Evolutionary conservation across 2,329 filamentous ascomycete genomes (phyloP), one percentile per base, ranked within the genome.

Genomic region (Geoglossum cookeanum): DNA sequence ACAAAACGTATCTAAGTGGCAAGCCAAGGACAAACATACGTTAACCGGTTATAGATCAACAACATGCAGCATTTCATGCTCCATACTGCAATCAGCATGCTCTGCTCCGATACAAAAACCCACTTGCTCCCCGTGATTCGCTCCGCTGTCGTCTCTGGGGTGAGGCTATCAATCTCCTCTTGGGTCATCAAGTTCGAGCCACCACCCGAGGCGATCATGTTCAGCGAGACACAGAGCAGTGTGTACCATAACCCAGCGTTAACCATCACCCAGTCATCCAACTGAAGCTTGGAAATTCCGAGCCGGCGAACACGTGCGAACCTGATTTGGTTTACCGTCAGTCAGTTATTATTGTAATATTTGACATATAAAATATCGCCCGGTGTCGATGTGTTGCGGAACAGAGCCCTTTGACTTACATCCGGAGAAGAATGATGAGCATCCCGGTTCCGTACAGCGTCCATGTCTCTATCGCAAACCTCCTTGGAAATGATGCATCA

Each of bases 21-120:
- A 6, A 42, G 13, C 4, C 4, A 58, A n/a, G 6, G n/a, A 22
- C 33, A 0, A 11, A 68, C 72, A 58, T 57, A 75, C 69, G 76
- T 78, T 59, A 81, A 68, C 49, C 77, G 75, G 61, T 73, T 69
- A 61, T 79, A 81, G 71, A 81, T 74, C 60, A 80, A 67, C 37
- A 82, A 64, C 60, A 82, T 69, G 62, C 78, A 81, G 7, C 70
- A 66, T 64, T 82, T 82, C 61, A 79, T 70, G 0, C 70, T 66
- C 74, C 77, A 81, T 33, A 77, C 76, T 8, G 76, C 74, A 56
- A 79, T 69, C 17, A 82, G 70, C 69, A 85, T 83, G 63, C 76
- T 74, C 66, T 82, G 72, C 61, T 84, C 80, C 2, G 78, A 76
- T 7, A 81, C 74, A 42, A 82, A 70, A 0, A 82, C 79, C 69